Evolutionary conservation across 371 early-diverging fungal species (phyloP), one percentile per base, ranked within the genome.

Genomic region (Mucor saturninus): DNA sequence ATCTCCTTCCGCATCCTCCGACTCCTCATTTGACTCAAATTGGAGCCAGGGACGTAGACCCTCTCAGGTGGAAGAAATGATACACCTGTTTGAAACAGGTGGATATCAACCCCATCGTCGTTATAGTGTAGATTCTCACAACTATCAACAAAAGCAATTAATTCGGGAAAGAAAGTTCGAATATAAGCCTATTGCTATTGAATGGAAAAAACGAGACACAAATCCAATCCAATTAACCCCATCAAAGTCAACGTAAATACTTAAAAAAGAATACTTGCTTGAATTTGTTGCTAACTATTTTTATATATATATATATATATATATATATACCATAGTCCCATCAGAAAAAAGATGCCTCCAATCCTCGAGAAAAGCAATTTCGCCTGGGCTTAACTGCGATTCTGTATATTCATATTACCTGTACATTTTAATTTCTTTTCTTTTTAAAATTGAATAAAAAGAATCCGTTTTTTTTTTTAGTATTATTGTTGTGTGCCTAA

Each of bases 141-240:
- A 61, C 32, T 42, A 48, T 3, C 31, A 40, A 3, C 54, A 39
- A 14, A 46, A 35, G 21, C 15, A 48, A 11, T 52, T 45, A 13
- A 69, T 69, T n/a, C 56, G 28, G 0, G 49, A 60, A 26, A 54
- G 69, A 26, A 45, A 46, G 38, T 72, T 61, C 46, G 56, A 68
- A 15, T 72, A 51, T 37, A 40, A 64, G n/a, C 72, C 72, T 15
- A 64, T 39, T 28, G 49, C 53, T 6, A 54, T 26, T 42, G 68
- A 68, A 56, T 72, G 72, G 72, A 54, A 61, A 21, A 71, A 57
- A n/a, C 58, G 68, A 3, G 40, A 46, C n/a, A 15, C 45, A 11
- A 15, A 2, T 5, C 54, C 65, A 13, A 48, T 54, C 11, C 54
- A 37, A 31, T 48, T 59, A 26, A 37, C 49, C 31, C 30, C 38